Conservation (phyloP, 164 flowering plant genomes). For the Tetrastigma voinierianum region DNA sequence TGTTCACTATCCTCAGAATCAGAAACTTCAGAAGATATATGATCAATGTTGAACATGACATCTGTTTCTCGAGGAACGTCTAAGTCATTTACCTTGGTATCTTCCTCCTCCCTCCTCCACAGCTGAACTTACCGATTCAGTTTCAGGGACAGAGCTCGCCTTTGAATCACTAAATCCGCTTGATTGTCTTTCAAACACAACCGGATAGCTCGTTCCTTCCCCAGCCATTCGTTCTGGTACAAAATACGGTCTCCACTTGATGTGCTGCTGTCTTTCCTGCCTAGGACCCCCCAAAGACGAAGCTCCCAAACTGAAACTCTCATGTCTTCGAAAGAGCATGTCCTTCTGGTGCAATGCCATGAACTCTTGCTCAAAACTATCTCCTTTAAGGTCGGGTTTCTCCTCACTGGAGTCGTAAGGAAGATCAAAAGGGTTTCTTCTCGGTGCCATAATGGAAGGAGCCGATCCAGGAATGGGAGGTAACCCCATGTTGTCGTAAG, state of each 20-base stretch:
- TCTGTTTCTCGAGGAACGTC: conserved; percentile 36
- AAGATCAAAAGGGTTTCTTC: conserved; percentile 85
- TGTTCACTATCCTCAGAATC: conserved; percentile 31
- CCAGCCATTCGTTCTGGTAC: conserved; percentile 43
- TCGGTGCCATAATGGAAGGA: conserved; percentile 61
- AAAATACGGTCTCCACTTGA: conserved; percentile 57
- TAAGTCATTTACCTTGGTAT: conserved; percentile 38
- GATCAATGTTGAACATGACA: conserved; percentile 22
- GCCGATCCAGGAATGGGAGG: conserved; percentile 91
- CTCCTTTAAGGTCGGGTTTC: conserved; percentile 63
- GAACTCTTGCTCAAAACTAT: conserved; percentile 58
- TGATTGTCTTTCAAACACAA: conserved; percentile 51
- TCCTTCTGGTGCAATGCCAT: conserved; percentile 49
- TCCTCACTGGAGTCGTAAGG: conserved; percentile 79
- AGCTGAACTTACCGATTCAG: conserved; percentile 56
- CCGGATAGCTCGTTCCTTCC: conserved; percentile 48
- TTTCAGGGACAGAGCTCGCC: conserved; percentile 67
- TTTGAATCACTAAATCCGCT: conserved; percentile 76
- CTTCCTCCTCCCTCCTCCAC: conserved; percentile 58
- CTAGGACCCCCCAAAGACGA: conserved; percentile 43
- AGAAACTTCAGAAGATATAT: conserved; percentile 38
- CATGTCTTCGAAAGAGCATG: conserved; percentile 60
- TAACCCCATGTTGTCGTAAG: conserved; percentile 43
- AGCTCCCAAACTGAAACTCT: conserved; percentile 68
- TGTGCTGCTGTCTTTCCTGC: conserved; percentile 43